Conservation (phyloP, 2,329 filamentous ascomycete genomes). For the Fusarium illudens region DNA sequence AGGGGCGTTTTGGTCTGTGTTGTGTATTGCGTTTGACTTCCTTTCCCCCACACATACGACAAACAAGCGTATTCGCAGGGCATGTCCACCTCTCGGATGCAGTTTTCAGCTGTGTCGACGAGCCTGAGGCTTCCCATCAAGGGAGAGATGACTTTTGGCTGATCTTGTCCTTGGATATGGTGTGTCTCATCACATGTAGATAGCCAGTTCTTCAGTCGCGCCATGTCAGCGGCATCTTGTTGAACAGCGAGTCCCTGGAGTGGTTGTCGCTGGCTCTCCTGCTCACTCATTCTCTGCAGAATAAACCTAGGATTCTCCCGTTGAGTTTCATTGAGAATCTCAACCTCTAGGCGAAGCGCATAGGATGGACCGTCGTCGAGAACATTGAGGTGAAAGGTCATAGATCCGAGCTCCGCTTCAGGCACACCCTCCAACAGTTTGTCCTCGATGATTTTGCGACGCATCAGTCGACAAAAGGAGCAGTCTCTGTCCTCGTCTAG, state of each 20-base stretch:
- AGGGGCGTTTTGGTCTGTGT: background rate
- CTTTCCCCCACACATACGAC: conserved; percentile 23
- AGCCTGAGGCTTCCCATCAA: background rate
- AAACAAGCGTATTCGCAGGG: conserved; percentile 16
- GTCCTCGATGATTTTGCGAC: background rate
- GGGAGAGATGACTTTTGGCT: background rate
- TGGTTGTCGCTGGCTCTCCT: background rate
- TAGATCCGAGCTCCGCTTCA: background rate
- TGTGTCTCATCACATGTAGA: background rate
- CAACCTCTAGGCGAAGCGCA: conserved; percentile 8
- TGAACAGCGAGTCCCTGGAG: conserved; percentile 4
- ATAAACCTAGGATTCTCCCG: background rate
- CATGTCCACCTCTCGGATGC: background rate
- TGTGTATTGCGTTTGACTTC: conserved; percentile 20
- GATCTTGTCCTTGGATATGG: background rate
- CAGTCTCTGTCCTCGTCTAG: background rate
- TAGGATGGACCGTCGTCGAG: background rate
- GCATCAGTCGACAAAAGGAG: conserved; percentile 5
- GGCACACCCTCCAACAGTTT: background rate
- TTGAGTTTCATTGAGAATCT: background rate
- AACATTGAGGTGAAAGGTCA: background rate
- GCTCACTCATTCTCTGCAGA: background rate
- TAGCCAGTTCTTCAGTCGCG: conserved; percentile 1
- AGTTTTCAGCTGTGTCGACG: conserved; percentile 1
- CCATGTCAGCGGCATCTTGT: background rate